A percentile compares a stretch with the other conserved stretches of the same genome.
Conservation (phyloP, 2,329 filamentous ascomycete species). For the Drechslerella coelobrocha region DNA sequence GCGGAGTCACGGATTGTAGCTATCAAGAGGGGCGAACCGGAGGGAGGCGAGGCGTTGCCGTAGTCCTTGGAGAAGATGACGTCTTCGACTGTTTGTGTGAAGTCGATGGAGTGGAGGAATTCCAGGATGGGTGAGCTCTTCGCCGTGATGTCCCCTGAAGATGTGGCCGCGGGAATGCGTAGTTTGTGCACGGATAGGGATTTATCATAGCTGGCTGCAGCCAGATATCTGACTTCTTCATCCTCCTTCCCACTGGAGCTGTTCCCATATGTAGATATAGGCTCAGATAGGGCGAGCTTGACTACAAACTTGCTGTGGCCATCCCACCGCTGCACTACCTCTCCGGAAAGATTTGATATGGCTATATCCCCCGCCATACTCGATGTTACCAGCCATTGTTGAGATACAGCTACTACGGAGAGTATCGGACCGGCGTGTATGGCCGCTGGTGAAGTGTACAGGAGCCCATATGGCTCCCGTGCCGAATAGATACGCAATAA, state of each 20-base stretch:
- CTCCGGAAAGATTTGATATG: conserved; percentile 44
- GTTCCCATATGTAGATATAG: background rate
- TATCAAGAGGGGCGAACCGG: conserved; percentile 16
- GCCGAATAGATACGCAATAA: conserved; percentile 61
- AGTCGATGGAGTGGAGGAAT: conserved; percentile 20
- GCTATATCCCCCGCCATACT: conserved; percentile 53
- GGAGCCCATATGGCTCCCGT: conserved; percentile 32
- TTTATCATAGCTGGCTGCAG: conserved; percentile 52
- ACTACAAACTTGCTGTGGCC: conserved; percentile 54
- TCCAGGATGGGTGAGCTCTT: background rate
- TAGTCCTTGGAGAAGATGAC: conserved; percentile 43
- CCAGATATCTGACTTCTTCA: conserved; percentile 42
- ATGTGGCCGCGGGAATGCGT: background rate
- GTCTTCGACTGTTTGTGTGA: conserved; percentile 40
- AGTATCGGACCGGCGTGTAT: conserved; percentile 53
- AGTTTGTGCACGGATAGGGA: conserved; percentile 38
- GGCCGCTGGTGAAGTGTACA: conserved; percentile 33
- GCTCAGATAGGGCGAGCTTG: conserved; percentile 48
- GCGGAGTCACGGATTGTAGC: conserved; percentile 40
- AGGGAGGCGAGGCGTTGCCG: conserved; percentile 2
- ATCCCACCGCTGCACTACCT: conserved; percentile 23
- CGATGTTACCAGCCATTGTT: conserved; percentile 50
- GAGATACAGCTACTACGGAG: conserved; percentile 41
- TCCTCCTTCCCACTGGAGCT: conserved; percentile 4
- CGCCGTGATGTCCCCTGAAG: background rate